Conservation (phyloP, 805 yeast genomes). For the Candida morakotiae region DNA sequence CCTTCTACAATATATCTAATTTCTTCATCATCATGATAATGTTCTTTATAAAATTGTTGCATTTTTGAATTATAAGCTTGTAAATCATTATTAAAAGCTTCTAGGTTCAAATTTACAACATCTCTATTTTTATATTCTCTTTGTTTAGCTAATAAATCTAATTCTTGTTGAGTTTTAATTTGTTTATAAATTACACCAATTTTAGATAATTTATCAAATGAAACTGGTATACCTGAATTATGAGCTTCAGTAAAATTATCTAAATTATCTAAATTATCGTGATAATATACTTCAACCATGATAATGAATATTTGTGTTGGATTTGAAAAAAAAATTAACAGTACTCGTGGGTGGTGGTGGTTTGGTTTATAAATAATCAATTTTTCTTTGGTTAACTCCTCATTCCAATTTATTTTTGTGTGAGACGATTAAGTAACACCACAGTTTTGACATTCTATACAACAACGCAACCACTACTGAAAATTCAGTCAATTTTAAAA, state of each 20-base stretch:
- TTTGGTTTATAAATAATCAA: too few relatives aligned
- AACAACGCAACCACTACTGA: too few relatives aligned
- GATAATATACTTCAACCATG: conserved; percentile 47
- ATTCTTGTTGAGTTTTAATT: conserved; percentile 47
- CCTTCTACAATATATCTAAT: conserved; percentile 88
- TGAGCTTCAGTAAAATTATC: conserved; percentile 67
- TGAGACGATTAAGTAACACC: too few relatives aligned
- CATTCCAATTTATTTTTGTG: too few relatives aligned
- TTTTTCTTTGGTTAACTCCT: too few relatives aligned
- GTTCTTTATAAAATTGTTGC: conserved; percentile 72
- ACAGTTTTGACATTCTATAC: too few relatives aligned
- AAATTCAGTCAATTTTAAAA: too few relatives aligned
- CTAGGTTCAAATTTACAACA: conserved; percentile 54
- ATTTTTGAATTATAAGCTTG: conserved; percentile 60
- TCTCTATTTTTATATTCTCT: conserved; percentile 82
- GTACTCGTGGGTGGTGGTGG: conserved; percentile 1
- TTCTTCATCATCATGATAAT: conserved; percentile 95
- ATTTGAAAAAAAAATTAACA: too few relatives aligned
- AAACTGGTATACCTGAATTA: conserved; percentile 60
- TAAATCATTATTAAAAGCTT: conserved; percentile 55
- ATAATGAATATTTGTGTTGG: not conserved
- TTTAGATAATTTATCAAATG: conserved; percentile 43
- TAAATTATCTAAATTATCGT: conserved; percentile 54
- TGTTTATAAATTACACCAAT: conserved; percentile 69
- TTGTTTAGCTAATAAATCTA: conserved; percentile 62